Evolutionary conservation across 2,329 filamentous ascomycete genomes (phyloP).

Genomic region (Phoma herbarum): DNA sequence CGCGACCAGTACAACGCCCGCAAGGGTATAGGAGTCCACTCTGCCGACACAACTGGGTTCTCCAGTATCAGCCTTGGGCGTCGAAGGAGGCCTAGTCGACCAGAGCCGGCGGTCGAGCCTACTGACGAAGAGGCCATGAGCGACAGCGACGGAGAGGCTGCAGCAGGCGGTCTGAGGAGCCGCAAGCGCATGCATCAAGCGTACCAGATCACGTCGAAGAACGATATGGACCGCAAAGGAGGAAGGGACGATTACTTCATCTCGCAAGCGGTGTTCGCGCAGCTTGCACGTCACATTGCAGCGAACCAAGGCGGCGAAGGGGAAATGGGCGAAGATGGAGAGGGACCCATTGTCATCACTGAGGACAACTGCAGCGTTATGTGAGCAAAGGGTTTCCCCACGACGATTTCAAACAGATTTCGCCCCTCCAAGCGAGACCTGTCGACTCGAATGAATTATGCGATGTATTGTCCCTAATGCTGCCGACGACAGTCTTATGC

Average conservation of each 20-base stretch:
- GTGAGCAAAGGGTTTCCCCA: conserved; percentile 19
- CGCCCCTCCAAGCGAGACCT: neutral
- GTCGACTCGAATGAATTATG: conserved; percentile 6
- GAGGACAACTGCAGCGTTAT: conserved; percentile 46
- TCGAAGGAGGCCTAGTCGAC: conserved; percentile 20
- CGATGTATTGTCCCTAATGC: conserved; percentile 13
- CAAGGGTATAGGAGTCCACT: conserved; percentile 65
- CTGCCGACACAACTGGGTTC: conserved; percentile 54
- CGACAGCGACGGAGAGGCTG: conserved; percentile 52
- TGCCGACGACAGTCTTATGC: conserved; percentile 5
- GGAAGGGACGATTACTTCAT: conserved; percentile 67
- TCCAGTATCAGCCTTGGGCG: conserved; percentile 51
- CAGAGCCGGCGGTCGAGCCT: conserved; percentile 14
- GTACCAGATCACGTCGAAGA: conserved; percentile 69
- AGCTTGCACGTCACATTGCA: conserved; percentile 47
- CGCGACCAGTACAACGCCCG: conserved; percentile 66
- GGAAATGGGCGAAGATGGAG: conserved; percentile 33
- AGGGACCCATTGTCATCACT: conserved; percentile 38
- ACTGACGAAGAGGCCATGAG: conserved; percentile 24
- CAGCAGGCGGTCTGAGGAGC: conserved; percentile 60
- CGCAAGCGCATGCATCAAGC: conserved; percentile 67
- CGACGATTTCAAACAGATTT: neutral
- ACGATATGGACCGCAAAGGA: conserved; percentile 67
- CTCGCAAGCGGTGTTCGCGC: conserved; percentile 54
- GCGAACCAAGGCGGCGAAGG: conserved; percentile 29